Conservation (phyloP, 495 filamentous ascomycete genomes). For the Penicillium pancosmium region DNA sequence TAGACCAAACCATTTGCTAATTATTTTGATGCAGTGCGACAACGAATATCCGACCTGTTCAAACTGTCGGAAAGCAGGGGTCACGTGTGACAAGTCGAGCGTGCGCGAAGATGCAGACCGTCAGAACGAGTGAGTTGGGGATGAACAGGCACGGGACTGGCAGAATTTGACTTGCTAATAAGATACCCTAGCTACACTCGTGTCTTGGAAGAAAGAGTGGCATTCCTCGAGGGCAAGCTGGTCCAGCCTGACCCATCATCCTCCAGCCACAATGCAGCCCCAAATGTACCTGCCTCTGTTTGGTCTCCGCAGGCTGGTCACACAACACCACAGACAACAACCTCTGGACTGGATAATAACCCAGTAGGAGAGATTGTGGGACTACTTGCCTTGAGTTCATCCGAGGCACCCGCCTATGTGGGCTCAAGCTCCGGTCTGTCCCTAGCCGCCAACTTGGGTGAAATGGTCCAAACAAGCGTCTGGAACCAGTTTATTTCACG, state of each 20-base stretch:
- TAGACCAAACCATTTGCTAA: not conserved
- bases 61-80: constrained; percentile 53
- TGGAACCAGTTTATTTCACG: constrained; percentile 53
- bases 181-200: constrained; percentile 43
- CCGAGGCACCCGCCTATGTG: constrained; percentile 55
- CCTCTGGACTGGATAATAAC: constrained; percentile 39
- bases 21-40: constrained; percentile 34
- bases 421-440: constrained; percentile 55
- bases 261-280: constrained; percentile 17
- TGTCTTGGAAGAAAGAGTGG: constrained; percentile 50
- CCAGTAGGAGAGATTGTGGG: constrained; percentile 55
- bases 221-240: constrained; percentile 46
- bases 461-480: constrained; percentile 57
- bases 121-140: constrained; percentile 40
- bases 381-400: constrained; percentile 50
- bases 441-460: constrained; percentile 51
- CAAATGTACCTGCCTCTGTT: constrained; percentile 24
- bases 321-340: constrained; percentile 24
- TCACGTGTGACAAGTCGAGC: constrained; percentile 50
- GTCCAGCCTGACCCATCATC: constrained; percentile 23
- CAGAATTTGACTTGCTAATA: constrained; percentile 1
- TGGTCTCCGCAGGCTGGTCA: constrained; percentile 31
- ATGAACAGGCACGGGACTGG: not conserved
- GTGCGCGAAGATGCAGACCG: constrained; percentile 47
- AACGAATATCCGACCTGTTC: constrained; percentile 51